Base-by-base conservation (phyloP, 2,329 filamentous ascomycete genomes). In the Aspergillus pseudoglaucus region DNA sequence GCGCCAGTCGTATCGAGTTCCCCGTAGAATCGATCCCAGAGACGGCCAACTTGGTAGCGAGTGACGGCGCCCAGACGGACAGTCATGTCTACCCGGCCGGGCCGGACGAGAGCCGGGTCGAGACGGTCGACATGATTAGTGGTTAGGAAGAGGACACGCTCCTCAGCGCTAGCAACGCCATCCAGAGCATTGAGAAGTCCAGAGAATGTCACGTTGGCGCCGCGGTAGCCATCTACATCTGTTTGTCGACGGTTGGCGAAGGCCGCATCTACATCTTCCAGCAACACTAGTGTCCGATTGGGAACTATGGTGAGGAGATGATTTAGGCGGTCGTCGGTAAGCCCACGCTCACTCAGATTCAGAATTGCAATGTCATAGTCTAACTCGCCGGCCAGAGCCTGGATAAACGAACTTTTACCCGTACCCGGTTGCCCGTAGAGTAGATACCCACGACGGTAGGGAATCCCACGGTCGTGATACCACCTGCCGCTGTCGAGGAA, bases 21-120 rank as follows among this genome's bases (percentile, higher is more conserved):
- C 3, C 87, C 86, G 62, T 97, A 98, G 72, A 97, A 98, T 17
- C 93, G 83, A 66, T 94, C 86, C 90, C 91, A 98, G 72, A 98
- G 87, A 67, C 85, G 78, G 12, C 75, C 81, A 15, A 94, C 90
- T 69, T 97, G 93, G 65, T 87, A 86, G 49, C 82, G 78, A 2
- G 87, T 91, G 27, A 91, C 90, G 67, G 95, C 87, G 33, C 90
- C 91, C 43, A 98, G 85, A 47, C 88, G 82, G 3, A 95, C 80
- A 56, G 88, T 93, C 85, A 97, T 87, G 68, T 98, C 93, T 1
- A 98, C 90, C 43, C 93, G 81, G 0, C 93, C 93, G 0, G 93
- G 93, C 20, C 93, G 80, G 42, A 97, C 88, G 38, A 98, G 72
- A 3, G 93, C 93, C 51, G 89, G 85, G 61, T 96, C 90, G 1